phyloP scores from a whole-genome alignment of 2,329 filamentous ascomycete species.

The Ascochyta clinopodiicola region DNA sequence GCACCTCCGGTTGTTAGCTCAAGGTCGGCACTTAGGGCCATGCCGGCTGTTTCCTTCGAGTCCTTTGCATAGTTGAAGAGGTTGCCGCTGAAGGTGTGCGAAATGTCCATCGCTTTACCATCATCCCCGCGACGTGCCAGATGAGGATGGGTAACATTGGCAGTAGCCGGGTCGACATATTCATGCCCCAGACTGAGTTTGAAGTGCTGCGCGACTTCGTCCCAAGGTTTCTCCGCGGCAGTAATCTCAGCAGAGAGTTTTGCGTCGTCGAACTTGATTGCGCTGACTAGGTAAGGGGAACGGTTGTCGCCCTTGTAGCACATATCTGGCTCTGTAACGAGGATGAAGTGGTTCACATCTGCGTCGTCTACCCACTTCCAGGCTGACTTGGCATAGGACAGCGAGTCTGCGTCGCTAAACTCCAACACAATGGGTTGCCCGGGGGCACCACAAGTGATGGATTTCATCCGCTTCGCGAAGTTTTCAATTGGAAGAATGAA shows the following conservation, averaged over 20 bases:
- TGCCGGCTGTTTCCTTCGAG: conserved; percentile 23
- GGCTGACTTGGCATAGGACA: conserved; percentile 23
- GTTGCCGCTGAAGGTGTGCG: conserved; percentile 18
- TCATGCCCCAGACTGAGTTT: conserved; percentile 24
- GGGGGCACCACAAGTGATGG: conserved; percentile 25
- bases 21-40: conserved; percentile 25
- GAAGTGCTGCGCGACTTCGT: conserved; percentile 24
- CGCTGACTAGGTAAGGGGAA: conserved; percentile 30
- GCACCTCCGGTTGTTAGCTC: conserved; percentile 25
- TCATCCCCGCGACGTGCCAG: conserved; percentile 19
- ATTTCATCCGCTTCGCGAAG: conserved; percentile 32
- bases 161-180: conserved; percentile 23
- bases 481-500: conserved; percentile 31
- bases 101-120: conserved; percentile 24
- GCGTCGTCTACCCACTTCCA: conserved; percentile 35
- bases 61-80: conserved; percentile 31
- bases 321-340: conserved; percentile 32
- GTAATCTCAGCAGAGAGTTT: conserved; percentile 23
- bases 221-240: conserved; percentile 28
- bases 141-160: conserved; percentile 29
- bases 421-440: conserved; percentile 22
- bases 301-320: conserved; percentile 34
- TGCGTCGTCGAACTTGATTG: conserved; percentile 26
- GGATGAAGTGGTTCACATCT: conserved; percentile 29
- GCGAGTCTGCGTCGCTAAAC: conserved; percentile 22